Evolutionary conservation across 768 basidiomycete species (phyloP).

Genomic region (Tephrocybe rancida): DNA sequence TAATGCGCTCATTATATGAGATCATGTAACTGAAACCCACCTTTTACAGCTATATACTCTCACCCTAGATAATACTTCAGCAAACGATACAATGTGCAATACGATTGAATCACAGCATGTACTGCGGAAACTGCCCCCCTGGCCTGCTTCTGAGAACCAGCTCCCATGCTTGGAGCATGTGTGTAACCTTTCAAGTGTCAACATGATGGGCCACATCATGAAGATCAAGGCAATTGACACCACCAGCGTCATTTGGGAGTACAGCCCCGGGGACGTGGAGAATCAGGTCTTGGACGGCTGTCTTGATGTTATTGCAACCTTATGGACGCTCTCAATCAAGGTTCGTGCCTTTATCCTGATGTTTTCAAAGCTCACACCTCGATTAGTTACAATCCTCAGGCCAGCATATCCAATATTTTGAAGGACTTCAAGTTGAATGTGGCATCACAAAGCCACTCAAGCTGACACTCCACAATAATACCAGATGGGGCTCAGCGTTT

Average conservation of each 20-base stretch:
- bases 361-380: no score
- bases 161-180: constrained; percentile 28
- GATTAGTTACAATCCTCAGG: no score
- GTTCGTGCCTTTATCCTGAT: no score
- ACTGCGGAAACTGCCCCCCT: no score
- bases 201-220: constrained; percentile 29
- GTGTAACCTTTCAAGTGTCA: constrained; percentile 25
- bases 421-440: not conserved
- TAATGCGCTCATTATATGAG: no score
- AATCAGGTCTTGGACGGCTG: constrained; percentile 25
- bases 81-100: no score
- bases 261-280: constrained; percentile 21
- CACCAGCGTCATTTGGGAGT: constrained; percentile 33
- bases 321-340: constrained; percentile 16
- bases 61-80: no score
- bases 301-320: constrained; percentile 28
- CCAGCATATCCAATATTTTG: no score
- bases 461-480: constrained; percentile 27
- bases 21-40: no score
- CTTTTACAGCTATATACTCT: no score
- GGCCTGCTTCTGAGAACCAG: no score
- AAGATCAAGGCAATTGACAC: constrained; percentile 25
- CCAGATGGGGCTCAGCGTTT: constrained; percentile 23
- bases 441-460: constrained; percentile 16
- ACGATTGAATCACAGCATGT: no score